Conservation (phyloP, 1,139 yeast species). For the Blastobotrys elegans region DNA sequence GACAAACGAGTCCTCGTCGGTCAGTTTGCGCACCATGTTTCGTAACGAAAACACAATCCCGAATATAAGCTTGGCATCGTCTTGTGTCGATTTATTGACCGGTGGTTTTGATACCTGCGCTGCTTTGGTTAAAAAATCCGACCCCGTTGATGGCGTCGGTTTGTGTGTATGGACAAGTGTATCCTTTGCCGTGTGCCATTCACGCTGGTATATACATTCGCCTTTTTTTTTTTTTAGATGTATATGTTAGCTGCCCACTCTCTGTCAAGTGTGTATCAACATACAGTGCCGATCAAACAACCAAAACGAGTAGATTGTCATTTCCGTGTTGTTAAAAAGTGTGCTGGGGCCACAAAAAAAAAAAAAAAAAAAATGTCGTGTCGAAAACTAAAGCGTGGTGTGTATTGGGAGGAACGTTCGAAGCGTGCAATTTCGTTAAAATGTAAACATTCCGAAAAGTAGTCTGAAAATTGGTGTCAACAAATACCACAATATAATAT, state of each 20-base stretch:
- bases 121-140: slow-evolving; percentile 12
- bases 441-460: no score
- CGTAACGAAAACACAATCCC: slow-evolving; percentile 83
- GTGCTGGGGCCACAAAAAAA: not conserved
- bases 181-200: slow-evolving; percentile 28
- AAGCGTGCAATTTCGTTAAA: no score
- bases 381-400: not conserved
- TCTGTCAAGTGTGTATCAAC: no score
- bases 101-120: slow-evolving; percentile 11
- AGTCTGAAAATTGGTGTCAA: no score
- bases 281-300: slow-evolving; percentile 81
- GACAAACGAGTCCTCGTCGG: slow-evolving; percentile 50
- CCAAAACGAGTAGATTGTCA: slow-evolving; percentile 70
- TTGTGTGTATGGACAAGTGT: slow-evolving; percentile 13
- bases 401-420: no score
- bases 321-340: not conserved
- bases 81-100: slow-evolving; percentile 23
- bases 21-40: slow-evolving; percentile 63
- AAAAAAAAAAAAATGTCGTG: not conserved
- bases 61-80: slow-evolving; percentile 74
- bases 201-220: slow-evolving; percentile 32
- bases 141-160: slow-evolving; percentile 11
- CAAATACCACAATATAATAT: no score
- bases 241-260: no score
- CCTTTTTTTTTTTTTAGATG: slow-evolving; percentile 16